These are phyloP conservation scores for Fusarium gaditjirri DNA, from an alignment of 2,329 filamentous ascomycete genomes.

Conservation along the genomic window DNA sequence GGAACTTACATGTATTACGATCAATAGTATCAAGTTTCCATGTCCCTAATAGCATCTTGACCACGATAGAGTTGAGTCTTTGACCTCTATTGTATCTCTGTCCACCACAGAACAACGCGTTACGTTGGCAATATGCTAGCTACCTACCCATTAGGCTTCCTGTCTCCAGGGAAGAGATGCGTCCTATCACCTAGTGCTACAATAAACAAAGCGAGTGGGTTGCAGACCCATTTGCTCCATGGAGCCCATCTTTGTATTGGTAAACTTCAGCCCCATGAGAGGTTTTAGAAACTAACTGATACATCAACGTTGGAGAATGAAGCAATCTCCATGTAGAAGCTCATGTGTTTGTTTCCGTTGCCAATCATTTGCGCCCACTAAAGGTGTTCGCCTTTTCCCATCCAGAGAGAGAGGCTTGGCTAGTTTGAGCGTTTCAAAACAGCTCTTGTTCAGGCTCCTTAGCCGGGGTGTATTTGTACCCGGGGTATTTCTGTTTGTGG, in stretches of 20 bases:
- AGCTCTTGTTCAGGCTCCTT: not conserved
- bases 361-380: not conserved
- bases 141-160: not conserved
- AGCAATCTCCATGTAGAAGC: not conserved
- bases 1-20: not conserved
- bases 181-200: not conserved
- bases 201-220: not conserved
- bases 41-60: not conserved
- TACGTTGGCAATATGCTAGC: not conserved
- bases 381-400: not conserved
- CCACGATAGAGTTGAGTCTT: not conserved
- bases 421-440: not conserved
- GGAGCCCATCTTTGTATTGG: not conserved
- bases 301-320: not conserved
- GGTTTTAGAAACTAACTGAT: not conserved
- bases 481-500: slow-evolving; percentile 44
- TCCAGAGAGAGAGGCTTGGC: not conserved
- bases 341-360: not conserved
- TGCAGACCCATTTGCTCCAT: not conserved
- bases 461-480: slow-evolving; percentile 26
- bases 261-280: not conserved
- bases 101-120: not conserved
- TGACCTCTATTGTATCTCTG: not conserved
- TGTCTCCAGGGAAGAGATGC: not conserved
- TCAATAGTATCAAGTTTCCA: not conserved